Evolutionary conservation across 306 rosid genomes (phyloP), one percentile per base, ranked within the genome.

Genomic region (Quercus dentata): DNA sequence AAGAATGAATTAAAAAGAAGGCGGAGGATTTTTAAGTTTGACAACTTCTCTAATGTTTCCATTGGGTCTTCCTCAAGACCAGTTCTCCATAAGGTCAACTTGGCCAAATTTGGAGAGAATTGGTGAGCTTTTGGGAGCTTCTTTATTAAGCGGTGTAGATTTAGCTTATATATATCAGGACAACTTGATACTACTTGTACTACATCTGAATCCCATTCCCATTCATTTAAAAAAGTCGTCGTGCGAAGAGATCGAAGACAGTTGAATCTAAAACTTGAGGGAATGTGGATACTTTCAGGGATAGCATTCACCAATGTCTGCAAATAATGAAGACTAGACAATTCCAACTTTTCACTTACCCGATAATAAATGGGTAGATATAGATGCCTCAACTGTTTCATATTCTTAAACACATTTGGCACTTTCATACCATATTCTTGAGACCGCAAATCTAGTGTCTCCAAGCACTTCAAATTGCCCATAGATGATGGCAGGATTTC

Each of bases 61-160:
- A 56, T 56, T 56, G 61, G 61, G 61, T 18, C 61, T 56, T 56
- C 61, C 21, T 18, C 61, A 6, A 56, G 61, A 56, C 18, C 18
- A 56, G 3, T 56, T 56, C 61, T 6, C 61, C 20, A 5, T 56
- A 56, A 14, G 61, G 20, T 15, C 21, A 56, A 56, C 61, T 18
- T 56, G 20, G 76, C 79, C 5, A 88, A 77, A 83, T 76, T 84
- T 73, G 84, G 73, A 35, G 41, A 35, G 41, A 35, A 35, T 35
- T 35, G 41, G 41, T 35, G 41, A 35, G 41, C 41, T 35, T 56
- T 2, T 56, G 61, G 20, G 18, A 56, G n/a, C 4, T 56, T 56
- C 8, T 17, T 56, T 56, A 56, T 56, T 14, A 14, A 20, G 20
- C 61, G 8, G 5, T 56, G n/a, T 20, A 56, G 20, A 6, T 10